These are phyloP conservation scores for Cystoisospora suis DNA, from an alignment of 169 alveolate species.

Conservation along the genomic window DNA sequence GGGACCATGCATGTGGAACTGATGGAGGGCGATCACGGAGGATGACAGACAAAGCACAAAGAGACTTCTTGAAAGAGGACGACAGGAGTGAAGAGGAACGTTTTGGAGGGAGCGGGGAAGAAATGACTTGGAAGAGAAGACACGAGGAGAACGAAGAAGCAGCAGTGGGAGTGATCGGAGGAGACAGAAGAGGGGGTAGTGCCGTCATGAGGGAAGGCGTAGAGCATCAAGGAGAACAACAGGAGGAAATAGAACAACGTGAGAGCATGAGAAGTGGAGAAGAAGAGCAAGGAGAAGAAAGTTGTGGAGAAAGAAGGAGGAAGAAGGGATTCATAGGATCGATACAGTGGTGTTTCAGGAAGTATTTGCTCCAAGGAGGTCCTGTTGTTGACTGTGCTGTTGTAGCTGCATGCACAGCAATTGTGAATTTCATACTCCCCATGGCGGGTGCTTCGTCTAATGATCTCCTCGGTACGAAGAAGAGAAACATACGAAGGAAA, in stretches of 20 bases:
- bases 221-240: neutral
- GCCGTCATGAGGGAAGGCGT: too few species aligned
- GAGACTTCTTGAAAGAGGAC: too few species aligned
- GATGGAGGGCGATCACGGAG: too few species aligned
- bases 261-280: too few species aligned
- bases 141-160: neutral
- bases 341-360: too few species aligned
- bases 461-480: slow-evolving; percentile 52
- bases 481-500: neutral
- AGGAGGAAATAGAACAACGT: neutral
- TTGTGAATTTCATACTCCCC: slow-evolving; percentile 44
- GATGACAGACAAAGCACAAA: too few species aligned
- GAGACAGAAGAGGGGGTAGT: too few species aligned
- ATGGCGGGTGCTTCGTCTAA: slow-evolving; percentile 53
- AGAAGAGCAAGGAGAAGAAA: too few species aligned
- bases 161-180: too few species aligned
- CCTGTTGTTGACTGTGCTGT: slow-evolving; percentile 46
- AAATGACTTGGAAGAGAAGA: too few species aligned
- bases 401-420: slow-evolving; percentile 47
- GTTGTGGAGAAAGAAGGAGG: too few species aligned
- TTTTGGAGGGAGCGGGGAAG: neutral
- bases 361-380: neutral
- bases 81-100: neutral
- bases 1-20: neutral
- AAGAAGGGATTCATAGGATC: too few species aligned